These are phyloP conservation scores for Naganishia vaughanmartiniae DNA, from an alignment of 768 basidiomycete genomes.

Conservation along the genomic window DNA sequence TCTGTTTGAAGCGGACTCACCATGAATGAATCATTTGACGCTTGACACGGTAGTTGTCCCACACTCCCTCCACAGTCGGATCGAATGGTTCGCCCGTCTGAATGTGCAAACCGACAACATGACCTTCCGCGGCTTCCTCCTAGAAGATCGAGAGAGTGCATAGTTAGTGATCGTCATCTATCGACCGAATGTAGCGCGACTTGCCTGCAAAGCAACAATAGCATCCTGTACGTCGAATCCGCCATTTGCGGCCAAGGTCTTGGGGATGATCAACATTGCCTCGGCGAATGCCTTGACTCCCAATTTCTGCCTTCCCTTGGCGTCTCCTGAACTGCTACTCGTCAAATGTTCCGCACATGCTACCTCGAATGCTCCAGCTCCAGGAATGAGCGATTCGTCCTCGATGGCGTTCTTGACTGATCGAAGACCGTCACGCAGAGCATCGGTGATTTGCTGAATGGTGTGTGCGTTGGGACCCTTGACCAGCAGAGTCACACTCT, in stretches of 20 bases:
- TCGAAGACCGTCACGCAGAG: conserved; percentile 92
- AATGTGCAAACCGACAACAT: conserved; percentile 84
- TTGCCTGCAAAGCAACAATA: conserved; percentile 75
- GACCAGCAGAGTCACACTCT: conserved; percentile 90
- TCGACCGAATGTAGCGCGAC: conserved; percentile 41
- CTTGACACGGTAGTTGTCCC: conserved; percentile 99
- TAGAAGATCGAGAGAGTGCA: conserved; percentile 51
- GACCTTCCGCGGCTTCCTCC: conserved; percentile 92
- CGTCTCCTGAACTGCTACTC: conserved; percentile 74
- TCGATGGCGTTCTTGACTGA: conserved; percentile 96
- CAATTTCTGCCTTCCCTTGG: conserved; percentile 93
- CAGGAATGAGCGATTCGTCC: conserved; percentile 81
- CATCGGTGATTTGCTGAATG: conserved; percentile 93
- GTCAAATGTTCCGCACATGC: conserved; percentile 79
- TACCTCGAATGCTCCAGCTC: conserved; percentile 97
- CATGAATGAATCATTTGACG: conserved; percentile 97
- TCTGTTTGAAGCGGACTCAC: conserved; percentile 56
- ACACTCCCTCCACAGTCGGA: conserved; percentile 90
- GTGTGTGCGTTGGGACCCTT: conserved; percentile 97
- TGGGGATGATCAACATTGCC: conserved; percentile 87
- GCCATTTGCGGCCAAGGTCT: conserved; percentile 91
- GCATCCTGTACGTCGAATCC: conserved; percentile 96
- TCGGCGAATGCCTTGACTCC: conserved; percentile 97
- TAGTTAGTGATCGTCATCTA: conserved; percentile 47
- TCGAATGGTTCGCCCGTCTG: conserved; percentile 94